Evolutionary conservation across 75 land plant species (phyloP).

Genomic region (Cryptomeria japonica): DNA sequence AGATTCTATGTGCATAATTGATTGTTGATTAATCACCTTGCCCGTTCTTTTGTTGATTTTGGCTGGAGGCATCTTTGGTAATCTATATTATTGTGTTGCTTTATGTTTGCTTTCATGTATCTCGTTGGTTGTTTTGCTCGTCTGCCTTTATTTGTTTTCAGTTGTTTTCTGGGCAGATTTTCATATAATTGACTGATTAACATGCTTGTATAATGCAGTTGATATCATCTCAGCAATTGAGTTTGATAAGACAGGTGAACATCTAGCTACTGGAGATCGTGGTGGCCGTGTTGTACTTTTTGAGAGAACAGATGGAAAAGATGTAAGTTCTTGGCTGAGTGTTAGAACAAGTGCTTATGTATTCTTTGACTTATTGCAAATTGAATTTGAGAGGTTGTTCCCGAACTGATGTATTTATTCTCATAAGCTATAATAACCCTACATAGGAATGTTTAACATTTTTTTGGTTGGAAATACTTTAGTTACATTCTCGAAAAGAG

Average conservation of each 20-base stretch:
- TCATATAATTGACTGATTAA: not conserved
- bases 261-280: conserved; percentile 96
- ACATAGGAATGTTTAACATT: not conserved
- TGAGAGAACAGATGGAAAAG: conserved; percentile 80
- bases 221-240: conserved; percentile 93
- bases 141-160: not conserved
- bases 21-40: not conserved
- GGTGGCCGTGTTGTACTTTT: conserved; percentile 97
- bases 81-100: not conserved
- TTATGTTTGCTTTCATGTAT: not conserved
- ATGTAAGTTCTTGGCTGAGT: conserved; percentile 43
- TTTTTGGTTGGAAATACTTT: not conserved
- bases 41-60: not conserved
- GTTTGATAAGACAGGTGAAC: conserved; percentile 90
- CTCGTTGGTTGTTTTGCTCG: not conserved
- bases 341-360: not conserved
- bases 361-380: not conserved
- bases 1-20: not conserved
- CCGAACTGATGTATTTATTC: not conserved
- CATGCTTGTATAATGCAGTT: conserved; percentile 36
- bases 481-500: conserved; percentile 55
- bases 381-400: not conserved
- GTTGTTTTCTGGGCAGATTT: not conserved
- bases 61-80: not conserved
- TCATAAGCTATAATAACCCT: not conserved